Conservation (phyloP, 1,284 basidiomycete genomes). For the Fomitopsis pinicola region DNA sequence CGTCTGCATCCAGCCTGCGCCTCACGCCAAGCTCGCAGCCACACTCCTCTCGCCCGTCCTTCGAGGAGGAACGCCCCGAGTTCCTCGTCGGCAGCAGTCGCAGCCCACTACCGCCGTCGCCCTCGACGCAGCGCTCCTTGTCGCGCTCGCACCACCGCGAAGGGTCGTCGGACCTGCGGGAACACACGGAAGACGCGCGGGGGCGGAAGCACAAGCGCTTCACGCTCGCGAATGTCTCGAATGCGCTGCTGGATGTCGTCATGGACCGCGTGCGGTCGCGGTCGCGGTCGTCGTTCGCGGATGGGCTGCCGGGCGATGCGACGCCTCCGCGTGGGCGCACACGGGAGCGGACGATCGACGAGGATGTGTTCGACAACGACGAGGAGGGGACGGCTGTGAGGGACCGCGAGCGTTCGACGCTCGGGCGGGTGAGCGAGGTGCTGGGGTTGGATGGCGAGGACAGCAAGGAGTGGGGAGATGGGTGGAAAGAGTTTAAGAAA, state of each 20-base stretch:
- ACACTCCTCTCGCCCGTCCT: constrained; percentile 26
- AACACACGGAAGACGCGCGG: constrained; percentile 19
- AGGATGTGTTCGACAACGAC: constrained; percentile 18
- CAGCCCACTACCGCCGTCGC: constrained; percentile 7
- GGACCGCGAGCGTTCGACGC: constrained; percentile 16
- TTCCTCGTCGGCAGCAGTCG: constrained; percentile 22
- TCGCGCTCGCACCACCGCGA: constrained; percentile 13
- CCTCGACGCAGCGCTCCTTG: constrained; percentile 6
- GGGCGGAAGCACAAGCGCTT: constrained; percentile 35
- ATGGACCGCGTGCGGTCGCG: constrained; percentile 39
- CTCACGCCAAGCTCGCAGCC: constrained; percentile 13
- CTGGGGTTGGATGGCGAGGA: constrained; percentile 42
- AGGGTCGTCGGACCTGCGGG: constrained; percentile 11
- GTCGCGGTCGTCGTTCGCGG: constrained; percentile 20
- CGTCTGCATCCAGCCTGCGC: constrained; percentile 15
- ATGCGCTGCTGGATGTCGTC: constrained; percentile 34
- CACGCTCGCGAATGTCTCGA: constrained; percentile 33
- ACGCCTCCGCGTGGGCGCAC: constrained; percentile 22
- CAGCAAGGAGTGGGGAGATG: constrained; percentile 43
- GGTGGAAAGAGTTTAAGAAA: constrained; percentile 90
- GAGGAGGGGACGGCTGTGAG: constrained; percentile 3
- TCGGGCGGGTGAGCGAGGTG: constrained; percentile 32
- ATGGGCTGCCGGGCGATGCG: constrained; percentile 12
- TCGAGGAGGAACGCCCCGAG: constrained; percentile 24
- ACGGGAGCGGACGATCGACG: constrained; percentile 17